Base-by-base conservation (phyloP, 805 yeast species). In the Ogataea thermomethanolica region DNA sequence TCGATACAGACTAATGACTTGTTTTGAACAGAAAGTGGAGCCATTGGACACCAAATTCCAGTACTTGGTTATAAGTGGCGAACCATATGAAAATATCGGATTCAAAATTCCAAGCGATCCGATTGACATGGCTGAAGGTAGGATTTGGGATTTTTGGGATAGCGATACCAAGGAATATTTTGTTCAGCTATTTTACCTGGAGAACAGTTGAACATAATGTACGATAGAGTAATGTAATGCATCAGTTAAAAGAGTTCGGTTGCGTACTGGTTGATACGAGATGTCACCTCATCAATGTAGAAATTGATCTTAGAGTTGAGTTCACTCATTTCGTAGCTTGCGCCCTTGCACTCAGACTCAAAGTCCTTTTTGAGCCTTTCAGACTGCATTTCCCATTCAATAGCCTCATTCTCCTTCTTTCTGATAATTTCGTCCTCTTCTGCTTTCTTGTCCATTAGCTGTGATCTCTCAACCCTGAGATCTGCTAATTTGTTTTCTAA, bases 71-170 rank as follows among this genome's bases (percentile, higher is more conserved):
- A 64, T 90, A 0, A 80, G 89, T n/a, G 93, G 83, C 3, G 96
- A 88, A 58, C 97, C 97, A 1, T 93, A 87, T 59, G 91, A 88
- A 45, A 87, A 81, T 43, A 69, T 88, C 8, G 84, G 83, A 1
- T 67, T 91, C 42, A 81, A 86, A 43, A 69, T 93, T 9, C 95
- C 95, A 1, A 69, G 78, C 11, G 67, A 56, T 14, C 76, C 78
- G 17, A 66, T 79, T 10, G 78, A 73, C 45, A 44, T 54, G 34
- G 36, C 45, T 6, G 69, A 66, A 14, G 67, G 62, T 11, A 65
- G 65, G 8, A 72, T 77, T 25, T 85, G 89, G 84, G 77, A 82
- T 53, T 73, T 70, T 56, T 89, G 85, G 81, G 95, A 89, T 58
- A 58, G 56, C 7, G 95, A 85, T 53, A 67, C 79, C 1, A 73